phyloP scores from a whole-genome alignment of 805 yeast genomes.

The Wickerhamiella occidentalis region DNA sequence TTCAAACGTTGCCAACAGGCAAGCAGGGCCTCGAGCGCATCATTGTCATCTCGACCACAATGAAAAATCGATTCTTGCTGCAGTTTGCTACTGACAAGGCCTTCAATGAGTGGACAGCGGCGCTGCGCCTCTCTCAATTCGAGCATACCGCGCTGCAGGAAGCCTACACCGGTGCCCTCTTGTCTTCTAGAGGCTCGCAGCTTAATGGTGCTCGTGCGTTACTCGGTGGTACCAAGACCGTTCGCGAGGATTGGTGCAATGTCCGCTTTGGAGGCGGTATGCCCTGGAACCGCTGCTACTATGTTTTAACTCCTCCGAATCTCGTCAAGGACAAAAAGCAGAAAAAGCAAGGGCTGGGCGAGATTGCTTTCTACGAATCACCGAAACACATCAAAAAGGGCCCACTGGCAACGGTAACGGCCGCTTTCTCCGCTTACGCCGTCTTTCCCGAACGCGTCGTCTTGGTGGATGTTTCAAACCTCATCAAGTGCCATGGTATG shows the following conservation, averaged over 20 bases:
- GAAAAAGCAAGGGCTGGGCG: conserved; percentile 39
- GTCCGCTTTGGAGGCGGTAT: conserved; percentile 93
- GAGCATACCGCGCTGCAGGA: conserved; percentile 81
- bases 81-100: conserved; percentile 60
- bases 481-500: conserved; percentile 78
- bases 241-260: conserved; percentile 88
- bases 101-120: conserved; percentile 67
- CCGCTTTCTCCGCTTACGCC: conserved; percentile 67
- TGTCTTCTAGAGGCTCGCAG: conserved; percentile 82
- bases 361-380: conserved; percentile 67
- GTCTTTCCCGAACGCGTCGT: conserved; percentile 80
- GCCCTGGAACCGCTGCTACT: conserved; percentile 95
- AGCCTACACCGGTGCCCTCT: conserved; percentile 89
- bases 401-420: conserved; percentile 67
- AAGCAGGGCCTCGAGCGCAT: conserved; percentile 57
- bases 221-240: conserved; percentile 70
- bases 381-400: conserved; percentile 55
- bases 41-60: conserved; percentile 80
- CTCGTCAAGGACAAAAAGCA: conserved; percentile 33
- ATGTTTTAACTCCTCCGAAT: conserved; percentile 57
- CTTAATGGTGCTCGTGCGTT: conserved; percentile 78
- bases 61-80: conserved; percentile 73
- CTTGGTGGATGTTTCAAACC: conserved; percentile 74
- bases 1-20: conserved; percentile 48
- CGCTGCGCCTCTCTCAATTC: conserved; percentile 65